Evolutionary conservation across 2,329 filamentous ascomycete genomes (phyloP).

Genomic region (Parastagonospora nodorum): DNA sequence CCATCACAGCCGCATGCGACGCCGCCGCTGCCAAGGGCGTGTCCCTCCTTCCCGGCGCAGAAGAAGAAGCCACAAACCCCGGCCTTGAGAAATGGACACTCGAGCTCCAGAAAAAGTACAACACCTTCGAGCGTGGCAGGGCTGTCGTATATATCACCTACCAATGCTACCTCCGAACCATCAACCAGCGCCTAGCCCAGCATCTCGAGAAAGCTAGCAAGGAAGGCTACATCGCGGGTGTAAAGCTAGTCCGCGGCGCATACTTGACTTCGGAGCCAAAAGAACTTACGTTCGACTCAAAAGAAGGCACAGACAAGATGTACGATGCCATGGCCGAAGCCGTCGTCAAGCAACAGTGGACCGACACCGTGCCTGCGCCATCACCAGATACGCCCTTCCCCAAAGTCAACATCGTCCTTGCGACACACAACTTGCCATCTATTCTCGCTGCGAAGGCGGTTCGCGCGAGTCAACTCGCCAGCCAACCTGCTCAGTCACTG

Average conservation of each 20-base stretch:
- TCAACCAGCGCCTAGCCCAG: constrained; percentile 48
- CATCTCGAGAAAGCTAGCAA: constrained; percentile 55
- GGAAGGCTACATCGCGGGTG: constrained; percentile 58
- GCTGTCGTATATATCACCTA: constrained; percentile 75
- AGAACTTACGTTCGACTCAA: constrained; percentile 58
- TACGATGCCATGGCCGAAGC: constrained; percentile 75
- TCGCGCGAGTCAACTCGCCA: constrained; percentile 50
- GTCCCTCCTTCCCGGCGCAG: constrained; percentile 80
- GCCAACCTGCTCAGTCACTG: constrained; percentile 8
- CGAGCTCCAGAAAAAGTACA: constrained; percentile 77
- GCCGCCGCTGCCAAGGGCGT: constrained; percentile 72
- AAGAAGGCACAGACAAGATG: constrained; percentile 60
- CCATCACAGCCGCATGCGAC: constrained; percentile 76
- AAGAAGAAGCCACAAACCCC: constrained; percentile 77
- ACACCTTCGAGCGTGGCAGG: constrained; percentile 57
- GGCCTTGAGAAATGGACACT: constrained; percentile 84
- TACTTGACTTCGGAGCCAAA: constrained; percentile 59
- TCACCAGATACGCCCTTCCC: constrained; percentile 44
- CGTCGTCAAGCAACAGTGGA: constrained; percentile 69
- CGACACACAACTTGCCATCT: constrained; percentile 80
- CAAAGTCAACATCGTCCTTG: constrained; percentile 68
- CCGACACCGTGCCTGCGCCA: constrained; percentile 54
- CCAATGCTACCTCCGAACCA: constrained; percentile 61
- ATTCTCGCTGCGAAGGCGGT: constrained; percentile 61
- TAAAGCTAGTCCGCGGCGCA: constrained; percentile 63